Evolutionary conservation across 768 basidiomycete species (phyloP).

Genomic region (Lentinula detonsa): DNA sequence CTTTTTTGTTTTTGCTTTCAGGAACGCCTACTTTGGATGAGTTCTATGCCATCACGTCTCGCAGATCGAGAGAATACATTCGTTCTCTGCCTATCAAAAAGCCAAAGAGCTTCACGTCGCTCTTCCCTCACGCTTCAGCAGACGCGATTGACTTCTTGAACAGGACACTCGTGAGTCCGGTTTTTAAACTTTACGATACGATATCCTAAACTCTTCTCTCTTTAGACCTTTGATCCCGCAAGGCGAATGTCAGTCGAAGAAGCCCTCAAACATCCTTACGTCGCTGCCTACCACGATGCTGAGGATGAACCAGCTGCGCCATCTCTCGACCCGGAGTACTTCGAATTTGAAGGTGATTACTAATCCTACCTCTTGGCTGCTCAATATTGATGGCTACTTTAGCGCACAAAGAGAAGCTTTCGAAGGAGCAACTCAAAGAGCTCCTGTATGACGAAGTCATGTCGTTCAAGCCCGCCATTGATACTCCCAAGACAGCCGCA

Average conservation of each 20-base stretch:
- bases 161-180: constrained; percentile 53
- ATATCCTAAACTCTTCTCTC: not conserved
- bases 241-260: constrained; percentile 80
- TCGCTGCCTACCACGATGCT: constrained; percentile 79
- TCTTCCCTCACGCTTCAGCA: constrained; percentile 76
- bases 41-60: constrained; percentile 84
- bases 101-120: constrained; percentile 56
- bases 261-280: constrained; percentile 78
- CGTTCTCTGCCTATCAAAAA: constrained; percentile 82
- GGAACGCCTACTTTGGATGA: constrained; percentile 81
- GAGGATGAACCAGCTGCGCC: constrained; percentile 85
- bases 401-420: constrained; percentile 64
- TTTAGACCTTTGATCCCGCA: constrained; percentile 80
- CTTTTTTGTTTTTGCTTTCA: not conserved
- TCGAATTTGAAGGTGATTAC: constrained; percentile 69
- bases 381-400: not conserved
- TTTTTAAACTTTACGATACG: not conserved
- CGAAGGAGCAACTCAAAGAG: constrained; percentile 75
- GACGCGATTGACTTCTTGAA: constrained; percentile 69
- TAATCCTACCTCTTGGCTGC: not conserved
- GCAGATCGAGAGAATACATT: constrained; percentile 82
- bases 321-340: constrained; percentile 79
- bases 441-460: constrained; percentile 82
- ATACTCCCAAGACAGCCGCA: constrained; percentile 11
- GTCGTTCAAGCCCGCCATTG: constrained; percentile 64